Base-by-base conservation (phyloP, 2,329 filamentous ascomycete species). In the Cadophora luteo-olivacea region DNA sequence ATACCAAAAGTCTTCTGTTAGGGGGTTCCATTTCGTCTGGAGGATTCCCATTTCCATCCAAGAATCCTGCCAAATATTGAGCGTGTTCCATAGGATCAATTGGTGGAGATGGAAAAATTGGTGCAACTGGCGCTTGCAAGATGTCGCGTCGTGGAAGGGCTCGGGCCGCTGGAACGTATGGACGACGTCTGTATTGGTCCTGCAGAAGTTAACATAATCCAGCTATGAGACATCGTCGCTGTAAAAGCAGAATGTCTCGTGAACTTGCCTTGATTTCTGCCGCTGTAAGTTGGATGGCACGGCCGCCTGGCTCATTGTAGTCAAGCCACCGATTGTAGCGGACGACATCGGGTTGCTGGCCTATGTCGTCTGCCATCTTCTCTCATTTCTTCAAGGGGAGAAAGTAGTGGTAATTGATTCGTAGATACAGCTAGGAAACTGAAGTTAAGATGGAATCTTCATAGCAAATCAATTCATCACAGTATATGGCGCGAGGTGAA, bases 271-370 rank as follows among this genome's bases (percentile, higher is more conserved):
- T 38, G 7, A 36, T 58, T 4, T 22, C 54, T 22, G 19, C 9
- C 11, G 3, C 16, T n/a, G 54, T 36, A 36, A 19, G 32, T 24
- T 19, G 54, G 14, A 11, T 7, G n/a, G 32, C 32, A 38, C 14
- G 8, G 38, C 38, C 38, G 38, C 7, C n/a, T 14, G 54, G 54
- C n/a, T 58, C 54, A 38, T 58, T 58, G 8, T 58, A 58, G 36
- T 58, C 8, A 12, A 58, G 54, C 54, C 54, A 58, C 9, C 3
- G n/a, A 36, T 58, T 58, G 29, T 58, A 58, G 12, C 1, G 4
- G 5, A 7, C 54, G 5, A 12, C 32, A 24, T 24, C 19, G 24
- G 54, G n/a, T 14, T n/a, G 52, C 7, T 55, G 52, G 3, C 54
- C 32, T 3, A 58, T 38, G 9, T 24, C 32, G 38, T 45, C 7